These are phyloP conservation scores for Streptanthus diversifolius DNA, from an alignment of 345 rosid species.

Conservation along the genomic window DNA sequence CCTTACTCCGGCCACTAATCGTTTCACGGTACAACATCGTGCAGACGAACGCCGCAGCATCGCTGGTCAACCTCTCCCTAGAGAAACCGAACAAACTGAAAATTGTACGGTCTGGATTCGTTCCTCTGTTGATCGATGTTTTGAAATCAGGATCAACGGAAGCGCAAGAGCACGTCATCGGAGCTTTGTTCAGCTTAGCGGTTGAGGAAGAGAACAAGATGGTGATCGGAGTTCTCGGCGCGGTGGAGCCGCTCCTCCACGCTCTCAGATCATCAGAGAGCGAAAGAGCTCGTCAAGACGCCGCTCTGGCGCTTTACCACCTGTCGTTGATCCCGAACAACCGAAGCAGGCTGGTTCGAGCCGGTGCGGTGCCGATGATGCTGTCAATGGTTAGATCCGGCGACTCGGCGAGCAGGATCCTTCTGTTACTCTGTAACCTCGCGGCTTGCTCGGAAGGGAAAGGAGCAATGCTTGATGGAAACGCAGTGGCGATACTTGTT, in stretches of 20 bases:
- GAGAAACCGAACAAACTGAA: conserved; percentile 60
- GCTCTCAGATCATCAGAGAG: conserved; percentile 54
- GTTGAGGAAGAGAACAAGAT: conserved; percentile 74
- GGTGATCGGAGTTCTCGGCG: conserved; percentile 84
- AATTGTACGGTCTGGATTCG: conserved; percentile 70
- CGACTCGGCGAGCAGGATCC: conserved; percentile 44
- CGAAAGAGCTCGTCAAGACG: conserved; percentile 59
- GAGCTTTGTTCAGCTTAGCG: conserved; percentile 75
- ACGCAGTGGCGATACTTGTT: conserved; percentile 57
- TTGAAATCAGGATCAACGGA: conserved; percentile 64
- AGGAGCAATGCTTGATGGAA: conserved; percentile 66
- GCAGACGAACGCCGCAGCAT: conserved; percentile 71
- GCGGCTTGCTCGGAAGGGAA: conserved; percentile 66
- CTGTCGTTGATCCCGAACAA: conserved; percentile 61
- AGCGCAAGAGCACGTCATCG: conserved; percentile 75
- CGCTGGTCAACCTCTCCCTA: conserved; percentile 66
- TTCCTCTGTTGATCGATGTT: conserved; percentile 60
- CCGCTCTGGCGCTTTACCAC: conserved; percentile 77
- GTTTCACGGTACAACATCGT: conserved; percentile 55
- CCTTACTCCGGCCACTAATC: conserved; percentile 47
- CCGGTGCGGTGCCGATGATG: conserved; percentile 60
- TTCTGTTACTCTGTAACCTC: conserved; percentile 59
- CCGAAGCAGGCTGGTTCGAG: conserved; percentile 53
- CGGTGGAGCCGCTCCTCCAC: conserved; percentile 66
- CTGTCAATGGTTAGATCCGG: conserved; percentile 53